These are phyloP conservation scores for Metschnikowia shivogae DNA, from an alignment of 805 yeast genomes.

Conservation along the genomic window DNA sequence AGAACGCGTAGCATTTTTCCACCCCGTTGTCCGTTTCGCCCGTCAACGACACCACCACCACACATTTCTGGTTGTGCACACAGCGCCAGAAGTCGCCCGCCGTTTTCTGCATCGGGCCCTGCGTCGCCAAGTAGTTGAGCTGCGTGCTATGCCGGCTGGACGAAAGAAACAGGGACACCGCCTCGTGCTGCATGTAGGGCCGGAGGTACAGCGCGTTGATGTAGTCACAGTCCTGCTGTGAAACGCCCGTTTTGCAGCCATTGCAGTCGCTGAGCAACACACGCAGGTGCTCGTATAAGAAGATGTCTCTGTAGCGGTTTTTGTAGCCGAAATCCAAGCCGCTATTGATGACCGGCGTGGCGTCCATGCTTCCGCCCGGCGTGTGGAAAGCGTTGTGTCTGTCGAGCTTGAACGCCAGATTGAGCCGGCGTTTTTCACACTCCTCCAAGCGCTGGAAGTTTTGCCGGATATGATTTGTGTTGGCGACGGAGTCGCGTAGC, in stretches of 20 bases:
- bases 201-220: conserved; percentile 80
- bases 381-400: conserved; percentile 8
- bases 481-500: conserved; percentile 9
- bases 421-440: conserved; percentile 64
- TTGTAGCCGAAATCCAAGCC: conserved; percentile 21
- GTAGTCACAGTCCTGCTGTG: conserved; percentile 45
- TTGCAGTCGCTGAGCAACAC: conserved; percentile 11
- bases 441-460: conserved; percentile 64
- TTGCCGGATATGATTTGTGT: conserved; percentile 17
- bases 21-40: conserved; percentile 71
- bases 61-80: conserved; percentile 57
- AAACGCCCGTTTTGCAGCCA: conserved; percentile 1
- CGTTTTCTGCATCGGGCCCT: conserved; percentile 79
- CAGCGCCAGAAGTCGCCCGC: conserved; percentile 84
- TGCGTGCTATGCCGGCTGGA: not conserved
- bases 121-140: conserved; percentile 67
- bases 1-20: conserved; percentile 74
- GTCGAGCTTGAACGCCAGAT: conserved; percentile 19
- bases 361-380: conserved; percentile 16
- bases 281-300: conserved; percentile 18
- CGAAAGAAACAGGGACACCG: not conserved
- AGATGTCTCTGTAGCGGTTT: conserved; percentile 20
- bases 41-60: conserved; percentile 71
- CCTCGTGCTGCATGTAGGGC: conserved; percentile 1
- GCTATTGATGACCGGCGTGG: conserved; percentile 49